Base-by-base conservation (phyloP, 75 land plant species). In the Pinus taeda region DNA sequence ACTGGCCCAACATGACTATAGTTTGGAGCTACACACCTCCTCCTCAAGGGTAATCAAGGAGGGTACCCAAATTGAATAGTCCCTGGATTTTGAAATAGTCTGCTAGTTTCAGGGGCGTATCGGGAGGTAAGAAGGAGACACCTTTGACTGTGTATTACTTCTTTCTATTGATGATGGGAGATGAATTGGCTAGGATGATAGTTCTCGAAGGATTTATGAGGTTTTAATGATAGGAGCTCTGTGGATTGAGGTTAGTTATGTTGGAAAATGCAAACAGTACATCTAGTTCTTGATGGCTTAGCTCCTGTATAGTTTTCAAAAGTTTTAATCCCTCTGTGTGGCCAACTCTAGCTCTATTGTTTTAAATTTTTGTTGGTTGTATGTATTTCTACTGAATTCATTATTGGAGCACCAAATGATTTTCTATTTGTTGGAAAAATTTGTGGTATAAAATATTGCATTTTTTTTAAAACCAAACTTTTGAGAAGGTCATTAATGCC, bases 191-290 rank as follows among this genome's bases (percentile, higher is more conserved):
- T 3, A 90, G 75, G 64, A 75, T 69, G 82, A 88, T 81, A 0
- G 93, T 90, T 64, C 84, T 81, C 12, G 84, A 57, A 15, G 82
- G 56, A 24, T 91, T 91, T 76, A 93, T 87, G 30, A 66, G 65
- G 2, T 93, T 91, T 59, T 93, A 93, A 73, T 91, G 89, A 79
- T 86, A 93, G 6, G 95, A 90, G 8, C 95, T 91, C 56, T 93
- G 95, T 57, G 95, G 95, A 73, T 93, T 93, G 15, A 89, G 93
- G 58, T 93, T 73, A 30, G 93, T 91, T 73, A 91, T 33, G 26
- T 26, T 26, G 26, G 26, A 26, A 26, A 26, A 26, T 26, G 26
- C 26, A 26, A 26, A 26, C 26, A 0, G 0, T 26, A 0, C 0
- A 0, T 26, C 26, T 26, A 26, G 26, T 26, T 26, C 26, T 26